Evolutionary conservation across 2,329 filamentous ascomycete genomes (phyloP).

Genomic region (Botryosphaeria dothidea): DNA sequence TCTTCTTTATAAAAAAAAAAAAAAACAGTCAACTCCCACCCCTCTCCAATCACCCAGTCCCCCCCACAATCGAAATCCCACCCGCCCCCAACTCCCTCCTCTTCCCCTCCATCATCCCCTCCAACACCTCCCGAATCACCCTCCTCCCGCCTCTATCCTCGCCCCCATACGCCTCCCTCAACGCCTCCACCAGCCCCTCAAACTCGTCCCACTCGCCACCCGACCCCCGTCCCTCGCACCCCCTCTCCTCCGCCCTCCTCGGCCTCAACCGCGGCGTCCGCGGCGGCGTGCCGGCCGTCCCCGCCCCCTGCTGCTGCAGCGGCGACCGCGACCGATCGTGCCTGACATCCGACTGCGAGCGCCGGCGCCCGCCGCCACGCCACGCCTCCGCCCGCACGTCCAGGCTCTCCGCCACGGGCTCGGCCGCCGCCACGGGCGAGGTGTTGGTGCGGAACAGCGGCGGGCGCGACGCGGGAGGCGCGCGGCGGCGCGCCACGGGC

Average conservation of each 20-base stretch:
- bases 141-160: background rate
- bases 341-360: background rate
- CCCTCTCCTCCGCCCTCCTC: conserved; percentile 24
- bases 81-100: background rate
- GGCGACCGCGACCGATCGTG: background rate
- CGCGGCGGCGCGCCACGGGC: background rate
- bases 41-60: too few relatives aligned
- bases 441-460: background rate
- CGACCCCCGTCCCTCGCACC: conserved; percentile 29
- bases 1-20: too few relatives aligned
- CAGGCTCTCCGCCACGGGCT: too few relatives aligned
- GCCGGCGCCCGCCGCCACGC: background rate
- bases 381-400: too few relatives aligned
- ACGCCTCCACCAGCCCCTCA: background rate
- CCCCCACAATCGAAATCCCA: background rate
- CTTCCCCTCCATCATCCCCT: background rate
- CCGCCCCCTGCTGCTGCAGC: background rate
- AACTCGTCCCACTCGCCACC: conserved; percentile 19
- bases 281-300: background rate
- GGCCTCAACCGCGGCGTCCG: conserved; percentile 22
- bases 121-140: background rate
- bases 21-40: too few relatives aligned
- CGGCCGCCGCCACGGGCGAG: background rate
- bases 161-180: background rate
- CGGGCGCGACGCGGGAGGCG: background rate